Base-by-base conservation (phyloP, 805 yeast genomes). In the Kuraishia hungarica region DNA sequence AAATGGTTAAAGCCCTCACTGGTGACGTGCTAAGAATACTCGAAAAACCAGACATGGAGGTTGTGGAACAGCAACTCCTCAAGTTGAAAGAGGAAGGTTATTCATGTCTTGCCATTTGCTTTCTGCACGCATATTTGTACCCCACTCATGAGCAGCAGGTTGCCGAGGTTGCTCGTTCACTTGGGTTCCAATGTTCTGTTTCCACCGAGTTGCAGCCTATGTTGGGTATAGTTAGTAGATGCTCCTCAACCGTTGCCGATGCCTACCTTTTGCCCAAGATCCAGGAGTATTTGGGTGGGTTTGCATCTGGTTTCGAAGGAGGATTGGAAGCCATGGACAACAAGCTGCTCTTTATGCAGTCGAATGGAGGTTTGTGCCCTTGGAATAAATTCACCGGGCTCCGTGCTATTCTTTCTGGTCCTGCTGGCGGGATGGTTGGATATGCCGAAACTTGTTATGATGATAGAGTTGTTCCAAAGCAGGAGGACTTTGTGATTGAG, bases 371-470 rank as follows among this genome's bases (percentile, higher is more conserved):
- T 2, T 77, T 93, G 57, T 91, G 92, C 22, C 90, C 90, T 55
- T 91, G 94, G 63, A 75, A 82, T 22, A 78, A 81, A 52, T 93
- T 93, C 67, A 86, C 97, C 0, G 98, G 98, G 1, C 73, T 93
- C 43, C 79, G 83, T 61, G 96, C 98, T 2, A 87, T 93, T 52
- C 71, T 93, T 39, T 89, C 97, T 1, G 98, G 98, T 2, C 98
- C 98, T 2, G 98, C 98, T 10, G 98, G 98, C 43, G 98, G 98
- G 52, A 96, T 93, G 56, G 97, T 93, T 39, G 98, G 98, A 0
- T 89, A 83, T 62, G 89, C 97, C 0, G 78, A 82, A 53, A 92
- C 98, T 0, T 88, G 96, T 58, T 89, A 77, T 65, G 76, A 82
- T 57, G 68, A n/a, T n/a, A n/a, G n/a, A n/a, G n/a, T n/a, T n/a